phyloP scores from a whole-genome alignment of 139 green algal genomes.

The Nannochloris sp. region DNA sequence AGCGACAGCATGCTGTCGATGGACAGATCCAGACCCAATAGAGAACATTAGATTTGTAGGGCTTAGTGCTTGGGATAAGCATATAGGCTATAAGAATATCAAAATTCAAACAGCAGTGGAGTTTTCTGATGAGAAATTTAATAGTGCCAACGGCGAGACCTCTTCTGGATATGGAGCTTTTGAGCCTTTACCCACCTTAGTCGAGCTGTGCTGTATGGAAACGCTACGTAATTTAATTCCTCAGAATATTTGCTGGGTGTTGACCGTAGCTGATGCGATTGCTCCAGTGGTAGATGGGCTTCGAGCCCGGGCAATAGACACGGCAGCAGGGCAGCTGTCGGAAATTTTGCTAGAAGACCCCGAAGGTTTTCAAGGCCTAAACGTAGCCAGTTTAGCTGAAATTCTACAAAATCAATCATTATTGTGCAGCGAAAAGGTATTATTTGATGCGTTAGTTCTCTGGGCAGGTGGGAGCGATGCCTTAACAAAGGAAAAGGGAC shows the following conservation, averaged over 20 bases:
- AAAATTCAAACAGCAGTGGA: constrained; percentile 27
- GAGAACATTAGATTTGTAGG: constrained; percentile 31
- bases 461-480: constrained; percentile 11
- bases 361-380: constrained; percentile 16
- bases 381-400: background rate
- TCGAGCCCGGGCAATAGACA: constrained; percentile 12
- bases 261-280: constrained; percentile 21
- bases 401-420: constrained; percentile 16
- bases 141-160: background rate
- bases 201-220: constrained; percentile 1
- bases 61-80: constrained; percentile 79
- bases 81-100: constrained; percentile 69
- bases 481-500: background rate
- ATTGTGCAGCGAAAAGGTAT: constrained; percentile 34
- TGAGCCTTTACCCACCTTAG: background rate
- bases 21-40: constrained; percentile 44
- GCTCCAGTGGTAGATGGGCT: constrained; percentile 9
- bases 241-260: constrained; percentile 23
- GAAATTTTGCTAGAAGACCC: constrained; percentile 9
- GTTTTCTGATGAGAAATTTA: background rate
- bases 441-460: constrained; percentile 31
- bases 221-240: background rate
- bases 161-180: background rate
- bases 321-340: constrained; percentile 28
- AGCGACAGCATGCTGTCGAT: constrained; percentile 28